phyloP scores from a whole-genome alignment of 352 stramenopile species.

The Phytophthora podocarpi region DNA sequence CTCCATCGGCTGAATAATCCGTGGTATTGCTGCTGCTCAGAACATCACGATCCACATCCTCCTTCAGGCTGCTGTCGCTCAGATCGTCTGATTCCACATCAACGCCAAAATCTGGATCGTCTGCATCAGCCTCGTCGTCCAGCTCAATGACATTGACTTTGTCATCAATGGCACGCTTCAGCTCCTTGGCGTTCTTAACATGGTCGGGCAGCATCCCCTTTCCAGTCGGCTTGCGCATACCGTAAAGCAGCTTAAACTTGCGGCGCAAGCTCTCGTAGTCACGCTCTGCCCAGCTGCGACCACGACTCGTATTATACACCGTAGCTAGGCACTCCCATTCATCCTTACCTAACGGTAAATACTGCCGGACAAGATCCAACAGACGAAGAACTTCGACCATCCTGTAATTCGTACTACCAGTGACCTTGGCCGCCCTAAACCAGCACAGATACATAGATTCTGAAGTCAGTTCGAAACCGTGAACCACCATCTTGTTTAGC shows the following conservation, averaged over 20 bases:
- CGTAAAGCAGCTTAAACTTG: slow-evolving; percentile 4
- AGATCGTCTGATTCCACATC: neutral
- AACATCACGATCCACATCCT: too few species aligned
- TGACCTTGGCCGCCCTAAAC: neutral
- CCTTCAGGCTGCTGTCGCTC: too few species aligned
- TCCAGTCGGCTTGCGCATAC: neutral
- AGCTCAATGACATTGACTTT: slow-evolving; percentile 1
- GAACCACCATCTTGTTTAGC: too few species aligned
- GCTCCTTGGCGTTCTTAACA: neutral
- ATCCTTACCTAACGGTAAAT: neutral
- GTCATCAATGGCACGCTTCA: neutral
- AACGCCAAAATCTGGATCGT: neutral
- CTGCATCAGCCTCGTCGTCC: neutral
- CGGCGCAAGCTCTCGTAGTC: neutral
- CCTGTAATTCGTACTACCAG: neutral
- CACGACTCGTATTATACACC: neutral
- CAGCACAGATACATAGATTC: too few species aligned
- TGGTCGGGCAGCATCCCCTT: neutral
- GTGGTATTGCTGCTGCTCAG: too few species aligned
- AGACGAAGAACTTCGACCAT: neutral
- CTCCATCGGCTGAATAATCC: too few species aligned
- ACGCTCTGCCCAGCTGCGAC: neutral
- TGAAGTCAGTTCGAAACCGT: too few species aligned
- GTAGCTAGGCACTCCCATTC: too few species aligned
- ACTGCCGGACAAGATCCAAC: neutral